Evolutionary conservation across 2,329 filamentous ascomycete genomes (phyloP).

Genomic region (Parastagonospora avenae): DNA sequence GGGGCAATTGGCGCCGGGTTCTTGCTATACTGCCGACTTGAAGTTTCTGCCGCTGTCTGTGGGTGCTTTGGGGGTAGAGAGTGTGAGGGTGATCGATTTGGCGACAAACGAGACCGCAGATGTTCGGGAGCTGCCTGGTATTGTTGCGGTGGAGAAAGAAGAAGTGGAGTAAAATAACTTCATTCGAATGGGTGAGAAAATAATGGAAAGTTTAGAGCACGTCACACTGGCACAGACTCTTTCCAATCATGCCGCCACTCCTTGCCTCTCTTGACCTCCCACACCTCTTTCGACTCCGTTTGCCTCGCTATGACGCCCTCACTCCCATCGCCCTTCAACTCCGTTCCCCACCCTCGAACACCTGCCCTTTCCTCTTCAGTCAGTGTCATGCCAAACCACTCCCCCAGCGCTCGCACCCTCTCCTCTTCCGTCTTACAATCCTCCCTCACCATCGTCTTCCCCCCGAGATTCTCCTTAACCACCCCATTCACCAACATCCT

Average conservation of each 20-base stretch:
- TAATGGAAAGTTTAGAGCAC: no score
- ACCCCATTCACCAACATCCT: conserved; percentile 50
- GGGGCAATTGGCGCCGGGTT: conserved; percentile 72
- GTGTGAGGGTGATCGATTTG: conserved; percentile 74
- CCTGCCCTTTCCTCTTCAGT: conserved; percentile 41
- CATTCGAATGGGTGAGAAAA: no score
- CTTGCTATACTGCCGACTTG: conserved; percentile 75
- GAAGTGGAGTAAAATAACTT: neutral
- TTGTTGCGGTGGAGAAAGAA: conserved; percentile 53
- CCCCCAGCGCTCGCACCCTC: conserved; percentile 45
- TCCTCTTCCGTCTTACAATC: conserved; percentile 48
- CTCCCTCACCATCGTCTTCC: conserved; percentile 46
- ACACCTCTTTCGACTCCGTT: neutral
- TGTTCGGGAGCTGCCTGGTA: conserved; percentile 73
- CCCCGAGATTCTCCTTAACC: conserved; percentile 52
- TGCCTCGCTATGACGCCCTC: neutral
- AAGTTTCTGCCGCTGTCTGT: conserved; percentile 70
- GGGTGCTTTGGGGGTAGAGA: conserved; percentile 73
- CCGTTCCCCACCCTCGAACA: conserved; percentile 37
- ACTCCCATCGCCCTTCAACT: conserved; percentile 21
- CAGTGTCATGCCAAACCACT: conserved; percentile 50
- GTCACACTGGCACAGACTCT: neutral
- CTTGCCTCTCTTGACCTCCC: conserved; percentile 1
- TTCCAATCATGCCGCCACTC: conserved; percentile 1
- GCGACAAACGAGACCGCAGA: conserved; percentile 77